Evolutionary conservation across 148 eudicot species (phyloP).

Genomic region (Rhododendron kiyosumense): DNA sequence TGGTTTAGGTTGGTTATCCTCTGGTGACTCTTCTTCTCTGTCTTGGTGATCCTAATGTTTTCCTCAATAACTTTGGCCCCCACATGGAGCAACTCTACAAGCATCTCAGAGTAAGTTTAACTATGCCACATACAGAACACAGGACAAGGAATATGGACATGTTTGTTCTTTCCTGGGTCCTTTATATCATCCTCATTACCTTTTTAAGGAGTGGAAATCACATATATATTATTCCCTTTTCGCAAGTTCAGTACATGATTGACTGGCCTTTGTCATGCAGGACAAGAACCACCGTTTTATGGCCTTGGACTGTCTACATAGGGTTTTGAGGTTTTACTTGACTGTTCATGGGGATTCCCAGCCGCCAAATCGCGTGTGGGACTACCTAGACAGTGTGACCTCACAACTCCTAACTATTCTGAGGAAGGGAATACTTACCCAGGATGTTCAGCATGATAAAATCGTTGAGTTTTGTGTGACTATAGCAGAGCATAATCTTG

Average conservation of each 20-base stretch:
- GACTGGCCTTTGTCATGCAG: constrained; percentile 38
- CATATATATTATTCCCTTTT: background rate
- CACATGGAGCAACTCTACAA: constrained; percentile 99
- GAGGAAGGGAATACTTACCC: constrained; percentile 92
- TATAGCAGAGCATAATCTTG: constrained; percentile 92
- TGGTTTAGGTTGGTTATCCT: constrained; percentile 80
- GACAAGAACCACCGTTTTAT: constrained; percentile 98
- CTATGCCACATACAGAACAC: background rate
- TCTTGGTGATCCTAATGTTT: constrained; percentile 92
- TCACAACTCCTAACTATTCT: constrained; percentile 82
- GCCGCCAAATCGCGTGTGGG: constrained; percentile 98
- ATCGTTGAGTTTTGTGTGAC: constrained; percentile 97
- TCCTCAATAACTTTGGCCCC: constrained; percentile 75
- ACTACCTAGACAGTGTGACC: constrained; percentile 95
- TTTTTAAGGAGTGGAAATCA: background rate
- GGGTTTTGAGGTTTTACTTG: constrained; percentile 86
- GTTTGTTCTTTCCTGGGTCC: background rate
- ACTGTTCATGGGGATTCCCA: constrained; percentile 89
- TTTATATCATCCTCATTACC: background rate
- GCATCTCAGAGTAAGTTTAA: constrained; percentile 74
- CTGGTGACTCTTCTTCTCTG: constrained; percentile 97
- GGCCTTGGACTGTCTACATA: constrained; percentile 98
- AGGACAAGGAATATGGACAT: constrained; percentile 1
- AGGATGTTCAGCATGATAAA: constrained; percentile 98
- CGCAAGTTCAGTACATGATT: background rate